These are phyloP conservation scores for Endoconidiophora polonica DNA, from an alignment of 2,329 filamentous ascomycete genomes.

Conservation along the genomic window DNA sequence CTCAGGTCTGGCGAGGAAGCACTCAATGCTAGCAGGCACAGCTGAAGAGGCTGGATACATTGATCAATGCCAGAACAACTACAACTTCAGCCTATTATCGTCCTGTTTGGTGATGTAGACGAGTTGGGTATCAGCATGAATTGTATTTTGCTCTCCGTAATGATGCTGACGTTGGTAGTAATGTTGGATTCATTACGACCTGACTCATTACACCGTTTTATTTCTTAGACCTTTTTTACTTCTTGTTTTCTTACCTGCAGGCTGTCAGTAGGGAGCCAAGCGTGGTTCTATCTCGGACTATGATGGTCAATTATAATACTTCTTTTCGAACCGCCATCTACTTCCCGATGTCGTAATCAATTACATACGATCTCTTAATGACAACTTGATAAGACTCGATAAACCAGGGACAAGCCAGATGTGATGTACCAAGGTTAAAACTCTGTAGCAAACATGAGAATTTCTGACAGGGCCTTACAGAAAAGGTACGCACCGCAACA, in stretches of 20 bases:
- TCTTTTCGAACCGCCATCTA: not conserved
- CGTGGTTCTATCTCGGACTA: no score
- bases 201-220: not conserved
- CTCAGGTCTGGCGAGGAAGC: slow-evolving; percentile 51
- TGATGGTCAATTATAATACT: not conserved
- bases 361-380: no score
- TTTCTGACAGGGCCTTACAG: no score
- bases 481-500: no score
- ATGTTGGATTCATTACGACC: no score
- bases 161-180: no score
- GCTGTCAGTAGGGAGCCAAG: no score
- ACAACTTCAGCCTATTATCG: slow-evolving; percentile 25
- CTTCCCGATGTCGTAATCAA: no score
- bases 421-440: no score
- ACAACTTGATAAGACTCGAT: no score
- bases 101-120: slow-evolving; percentile 36
- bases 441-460: no score
- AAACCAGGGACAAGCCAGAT: no score
- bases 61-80: slow-evolving; percentile 43
- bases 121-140: not conserved
- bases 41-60: slow-evolving; percentile 61
- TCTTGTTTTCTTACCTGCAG: not conserved
- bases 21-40: slow-evolving; percentile 30
- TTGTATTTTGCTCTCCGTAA: not conserved
- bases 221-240: not conserved